phyloP scores from a whole-genome alignment of 371 early-diverging fungal genomes.

The Capniomyces stellatus region DNA sequence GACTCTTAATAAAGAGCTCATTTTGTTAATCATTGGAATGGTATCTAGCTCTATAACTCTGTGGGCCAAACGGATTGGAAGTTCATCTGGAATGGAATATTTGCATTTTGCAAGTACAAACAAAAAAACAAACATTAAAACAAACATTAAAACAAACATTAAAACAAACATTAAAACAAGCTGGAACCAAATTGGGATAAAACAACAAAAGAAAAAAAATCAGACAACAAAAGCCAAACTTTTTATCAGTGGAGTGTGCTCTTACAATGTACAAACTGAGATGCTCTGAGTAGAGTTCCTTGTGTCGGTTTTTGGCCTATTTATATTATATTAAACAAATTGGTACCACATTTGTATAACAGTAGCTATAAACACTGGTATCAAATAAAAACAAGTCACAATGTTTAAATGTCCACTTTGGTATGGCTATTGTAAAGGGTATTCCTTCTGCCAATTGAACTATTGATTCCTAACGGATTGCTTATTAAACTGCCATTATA shows the following conservation, averaged over 20 bases:
- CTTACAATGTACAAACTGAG: constrained; percentile 69
- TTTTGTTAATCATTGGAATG: constrained; percentile 67
- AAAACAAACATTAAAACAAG: too few species aligned
- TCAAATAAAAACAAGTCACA: too few species aligned
- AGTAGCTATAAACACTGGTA: too few species aligned
- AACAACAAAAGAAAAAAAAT: not conserved
- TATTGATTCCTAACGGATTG: too few species aligned
- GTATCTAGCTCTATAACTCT: constrained; percentile 88
- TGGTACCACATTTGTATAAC: too few species aligned
- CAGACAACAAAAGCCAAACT: not conserved
- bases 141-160: too few species aligned
- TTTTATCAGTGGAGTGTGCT: not conserved
- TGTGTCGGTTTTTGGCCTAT: constrained; percentile 59
- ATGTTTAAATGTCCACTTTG: too few species aligned
- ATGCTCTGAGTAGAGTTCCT: constrained; percentile 67
- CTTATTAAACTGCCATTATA: too few species aligned
- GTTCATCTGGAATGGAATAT: constrained; percentile 69
- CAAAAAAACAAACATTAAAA: not conserved
- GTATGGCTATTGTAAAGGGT: too few species aligned
- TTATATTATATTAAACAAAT: constrained; percentile 1
- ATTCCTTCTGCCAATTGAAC: too few species aligned
- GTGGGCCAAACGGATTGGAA: constrained; percentile 90
- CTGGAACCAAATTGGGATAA: too few species aligned
- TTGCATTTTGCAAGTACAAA: constrained; percentile 5
- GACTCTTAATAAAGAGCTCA: constrained; percentile 80